Base-by-base conservation (phyloP, 108 stramenopile genomes). In the Cyclotella sp. region DNA sequence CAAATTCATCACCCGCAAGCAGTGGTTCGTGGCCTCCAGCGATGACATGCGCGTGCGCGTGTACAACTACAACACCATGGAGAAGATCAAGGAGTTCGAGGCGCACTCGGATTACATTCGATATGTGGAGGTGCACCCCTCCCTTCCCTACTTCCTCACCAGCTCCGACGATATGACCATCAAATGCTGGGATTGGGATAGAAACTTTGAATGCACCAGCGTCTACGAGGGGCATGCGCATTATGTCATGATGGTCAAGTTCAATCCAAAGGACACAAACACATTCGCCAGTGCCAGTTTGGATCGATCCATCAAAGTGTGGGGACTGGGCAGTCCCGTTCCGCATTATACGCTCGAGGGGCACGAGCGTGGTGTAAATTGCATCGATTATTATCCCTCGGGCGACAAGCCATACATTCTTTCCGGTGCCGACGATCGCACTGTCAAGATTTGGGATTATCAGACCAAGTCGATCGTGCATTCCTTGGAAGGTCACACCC, bases 61-160 rank as follows among this genome's bases (percentile, higher is more conserved):
- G 15, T 98, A 93, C 93, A 99, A 99, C 81, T 99, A 98, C 90
- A 98, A 98, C 78, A 99, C 99, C 63, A 95, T 97, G 96, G 99
- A 99, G 79, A 98, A 97, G 75, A 88, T 99, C 63, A 95, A 96
- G 84, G 97, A 97, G 64, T 94, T 97, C 82, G 99, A 99, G 81
- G 99, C 97, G 2, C 99, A 99, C 85, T 91, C 91, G 27, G 99
- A 99, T 88, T 99, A 98, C 81, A 99, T 99, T 79, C 97, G 99
- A 12, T 91, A 83, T 70, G 79, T 99, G 46, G 99, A 99, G 84
- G 95, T 98, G 22, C 99, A 99, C 77, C 99, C 99, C 44, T 90
- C 93, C 49, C 83, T 97, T 24, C 98, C 98, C 9, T 97, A 96
- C 84, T 86, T 99, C 11, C 63, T 99, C 9, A 87, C 87, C 12